Evolutionary conservation across 78 protist genomes (phyloP).

Genomic region (Bodo saltans): DNA sequence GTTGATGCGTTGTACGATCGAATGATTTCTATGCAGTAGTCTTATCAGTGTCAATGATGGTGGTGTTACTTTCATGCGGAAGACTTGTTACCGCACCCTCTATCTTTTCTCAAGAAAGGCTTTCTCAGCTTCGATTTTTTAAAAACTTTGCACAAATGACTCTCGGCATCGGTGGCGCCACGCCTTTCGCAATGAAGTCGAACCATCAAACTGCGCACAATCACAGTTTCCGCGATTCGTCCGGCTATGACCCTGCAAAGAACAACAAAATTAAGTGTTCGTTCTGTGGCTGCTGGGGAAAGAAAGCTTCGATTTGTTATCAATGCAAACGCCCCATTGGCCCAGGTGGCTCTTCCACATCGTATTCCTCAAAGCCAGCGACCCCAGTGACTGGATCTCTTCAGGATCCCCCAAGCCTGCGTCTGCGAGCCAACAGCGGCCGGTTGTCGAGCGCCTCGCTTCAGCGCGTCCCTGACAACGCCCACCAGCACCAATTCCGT

Average conservation of each 20-base stretch:
- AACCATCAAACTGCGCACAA: slow-evolving; percentile 33
- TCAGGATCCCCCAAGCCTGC: background rate
- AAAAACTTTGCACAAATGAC: too few relatives aligned
- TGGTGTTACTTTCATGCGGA: too few relatives aligned
- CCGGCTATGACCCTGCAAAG: background rate
- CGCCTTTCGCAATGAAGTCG: background rate
- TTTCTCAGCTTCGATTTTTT: too few relatives aligned
- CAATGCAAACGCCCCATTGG: slow-evolving; percentile 10
- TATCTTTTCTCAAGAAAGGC: too few relatives aligned
- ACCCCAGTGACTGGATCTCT: background rate
- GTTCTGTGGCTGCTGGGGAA: slow-evolving; percentile 11
- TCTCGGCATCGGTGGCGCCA: slow-evolving; percentile 32
- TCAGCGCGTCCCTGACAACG: background rate
- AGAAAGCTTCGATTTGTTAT: background rate
- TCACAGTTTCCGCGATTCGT: background rate
- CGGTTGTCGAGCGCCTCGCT: background rate
- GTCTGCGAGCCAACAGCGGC: background rate
- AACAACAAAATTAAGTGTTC: slow-evolving; percentile 22
- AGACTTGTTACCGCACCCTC: too few relatives aligned
- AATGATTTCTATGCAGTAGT: too few relatives aligned
- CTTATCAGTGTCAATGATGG: too few relatives aligned
- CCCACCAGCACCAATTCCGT: background rate
- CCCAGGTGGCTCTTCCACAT: background rate
- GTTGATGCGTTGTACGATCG: too few relatives aligned
- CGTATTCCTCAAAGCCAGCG: background rate